phyloP scores from a whole-genome alignment of 148 eudicot species.

The Salicornia ramosissima region DNA sequence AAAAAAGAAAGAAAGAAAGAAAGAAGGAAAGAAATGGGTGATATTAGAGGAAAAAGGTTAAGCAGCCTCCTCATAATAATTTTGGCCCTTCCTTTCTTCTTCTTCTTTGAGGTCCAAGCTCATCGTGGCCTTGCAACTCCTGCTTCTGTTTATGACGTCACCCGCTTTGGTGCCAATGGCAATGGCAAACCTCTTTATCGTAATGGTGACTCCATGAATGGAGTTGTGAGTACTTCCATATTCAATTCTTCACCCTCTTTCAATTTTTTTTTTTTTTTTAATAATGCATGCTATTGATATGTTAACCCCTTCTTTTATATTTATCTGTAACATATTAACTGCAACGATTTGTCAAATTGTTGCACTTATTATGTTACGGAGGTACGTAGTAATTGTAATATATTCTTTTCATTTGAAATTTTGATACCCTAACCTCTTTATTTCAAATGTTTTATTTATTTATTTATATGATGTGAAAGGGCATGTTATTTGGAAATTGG shows the following conservation, averaged over 20 bases:
- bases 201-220: constrained; percentile 22
- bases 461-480: too few species aligned
- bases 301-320: too few species aligned
- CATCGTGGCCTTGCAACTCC: constrained; percentile 17
- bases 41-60: background rate
- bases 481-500: too few species aligned
- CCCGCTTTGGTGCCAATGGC: constrained; percentile 36
- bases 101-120: background rate
- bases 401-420: too few species aligned
- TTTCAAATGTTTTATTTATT: too few species aligned
- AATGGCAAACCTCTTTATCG: constrained; percentile 26
- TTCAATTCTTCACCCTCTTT: background rate
- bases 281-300: background rate
- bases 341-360: too few species aligned
- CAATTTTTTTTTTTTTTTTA: background rate
- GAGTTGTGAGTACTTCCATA: constrained; percentile 22
- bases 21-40: too few species aligned
- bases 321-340: too few species aligned
- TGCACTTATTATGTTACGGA: too few species aligned
- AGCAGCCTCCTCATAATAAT: background rate
- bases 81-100: constrained; percentile 10
- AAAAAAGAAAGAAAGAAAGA: too few species aligned
- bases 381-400: too few species aligned
- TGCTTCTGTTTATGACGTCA: constrained; percentile 31
- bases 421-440: too few species aligned